A percentile compares a stretch with the other conserved stretches of the same genome.
Conservation (phyloP, 441 rosid genomes). For the Theobroma grandiflorum region DNA sequence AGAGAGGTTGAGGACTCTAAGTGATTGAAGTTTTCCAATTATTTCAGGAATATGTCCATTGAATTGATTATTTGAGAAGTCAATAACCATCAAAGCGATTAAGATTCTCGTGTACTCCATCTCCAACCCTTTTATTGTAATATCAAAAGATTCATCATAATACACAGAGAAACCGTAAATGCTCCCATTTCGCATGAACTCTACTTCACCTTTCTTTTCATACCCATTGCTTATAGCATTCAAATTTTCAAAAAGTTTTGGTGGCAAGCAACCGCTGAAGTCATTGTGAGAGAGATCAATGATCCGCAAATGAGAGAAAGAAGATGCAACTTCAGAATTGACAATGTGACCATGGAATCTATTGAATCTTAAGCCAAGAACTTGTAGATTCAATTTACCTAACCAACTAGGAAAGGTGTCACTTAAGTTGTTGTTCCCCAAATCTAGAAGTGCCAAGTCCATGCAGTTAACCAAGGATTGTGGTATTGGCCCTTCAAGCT, state of each 20-base stretch:
- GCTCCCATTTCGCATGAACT: not conserved
- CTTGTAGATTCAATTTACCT: not conserved
- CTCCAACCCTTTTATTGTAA: conserved; percentile 24
- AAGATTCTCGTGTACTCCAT: conserved; percentile 15
- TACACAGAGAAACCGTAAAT: not conserved
- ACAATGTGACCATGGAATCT: not conserved
- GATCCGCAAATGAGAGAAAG: not conserved
- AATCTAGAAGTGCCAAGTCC: conserved; percentile 29
- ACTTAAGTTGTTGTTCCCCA: conserved; percentile 25
- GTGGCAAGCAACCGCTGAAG: conserved; percentile 22
- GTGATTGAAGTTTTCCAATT: conserved; percentile 32
- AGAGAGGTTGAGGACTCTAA: conserved; percentile 36
- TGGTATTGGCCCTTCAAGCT: conserved; percentile 29
- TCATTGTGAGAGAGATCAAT: conserved; percentile 26
- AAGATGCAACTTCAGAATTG: too few species aligned
- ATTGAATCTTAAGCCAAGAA: conserved; percentile 20
- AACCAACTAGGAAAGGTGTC: conserved; percentile 27
- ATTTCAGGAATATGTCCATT: conserved; percentile 32
- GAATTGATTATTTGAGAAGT: conserved; percentile 33
- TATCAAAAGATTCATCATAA: not conserved
- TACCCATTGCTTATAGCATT: conserved; percentile 17
- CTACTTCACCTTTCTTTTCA: not conserved
- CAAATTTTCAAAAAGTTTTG: not conserved
- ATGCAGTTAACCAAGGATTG: conserved; percentile 14
- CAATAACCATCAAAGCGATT: conserved; percentile 24